Conservation (phyloP, 2,329 filamentous ascomycete species). For the Ambrosiella beaveri region DNA sequence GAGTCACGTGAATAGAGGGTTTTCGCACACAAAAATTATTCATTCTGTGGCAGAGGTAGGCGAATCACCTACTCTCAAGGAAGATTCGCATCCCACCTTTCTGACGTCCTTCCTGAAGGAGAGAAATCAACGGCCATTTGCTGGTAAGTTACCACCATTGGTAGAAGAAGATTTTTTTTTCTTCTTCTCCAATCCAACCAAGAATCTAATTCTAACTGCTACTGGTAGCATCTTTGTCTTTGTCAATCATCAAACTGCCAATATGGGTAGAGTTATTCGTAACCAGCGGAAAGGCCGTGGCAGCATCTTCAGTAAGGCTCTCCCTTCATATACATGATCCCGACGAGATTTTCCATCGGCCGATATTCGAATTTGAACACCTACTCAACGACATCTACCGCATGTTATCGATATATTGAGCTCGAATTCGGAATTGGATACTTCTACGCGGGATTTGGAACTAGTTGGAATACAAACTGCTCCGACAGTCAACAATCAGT, state of each 20-base stretch:
- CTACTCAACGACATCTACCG: not conserved
- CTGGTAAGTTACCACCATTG: slow-evolving; percentile 11
- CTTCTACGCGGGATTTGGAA: not conserved
- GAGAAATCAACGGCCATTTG: slow-evolving; percentile 14
- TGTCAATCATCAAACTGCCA: slow-evolving; percentile 14
- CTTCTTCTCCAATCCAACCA: not conserved
- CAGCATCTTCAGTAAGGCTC: slow-evolving; percentile 37
- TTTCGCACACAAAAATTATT: slow-evolving; percentile 14
- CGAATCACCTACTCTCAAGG: slow-evolving; percentile 13
- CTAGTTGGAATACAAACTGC: not conserved
- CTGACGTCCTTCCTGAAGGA: slow-evolving; percentile 13
- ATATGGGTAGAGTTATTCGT: slow-evolving; percentile 45
- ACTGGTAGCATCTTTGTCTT: slow-evolving; percentile 14
- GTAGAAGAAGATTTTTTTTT: slow-evolving; percentile 6
- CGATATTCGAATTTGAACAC: slow-evolving; percentile 1
- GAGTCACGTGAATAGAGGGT: slow-evolving; percentile 13
- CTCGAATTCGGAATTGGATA: not conserved
- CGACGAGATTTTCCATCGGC: slow-evolving; percentile 17
- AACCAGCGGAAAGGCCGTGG: slow-evolving; percentile 47
- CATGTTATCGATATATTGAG: not conserved
- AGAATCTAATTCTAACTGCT: slow-evolving; percentile 13
- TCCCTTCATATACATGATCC: slow-evolving; percentile 1
- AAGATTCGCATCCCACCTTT: slow-evolving; percentile 13
- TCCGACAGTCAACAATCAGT: not conserved
- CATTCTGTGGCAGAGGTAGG: slow-evolving; percentile 12